Percentiles rank a stretch among this genome's conserved stretches.
phyloP scores from a whole-genome alignment of 2,329 filamentous ascomycete genomes.

The Fusarium solani-melongenae region DNA sequence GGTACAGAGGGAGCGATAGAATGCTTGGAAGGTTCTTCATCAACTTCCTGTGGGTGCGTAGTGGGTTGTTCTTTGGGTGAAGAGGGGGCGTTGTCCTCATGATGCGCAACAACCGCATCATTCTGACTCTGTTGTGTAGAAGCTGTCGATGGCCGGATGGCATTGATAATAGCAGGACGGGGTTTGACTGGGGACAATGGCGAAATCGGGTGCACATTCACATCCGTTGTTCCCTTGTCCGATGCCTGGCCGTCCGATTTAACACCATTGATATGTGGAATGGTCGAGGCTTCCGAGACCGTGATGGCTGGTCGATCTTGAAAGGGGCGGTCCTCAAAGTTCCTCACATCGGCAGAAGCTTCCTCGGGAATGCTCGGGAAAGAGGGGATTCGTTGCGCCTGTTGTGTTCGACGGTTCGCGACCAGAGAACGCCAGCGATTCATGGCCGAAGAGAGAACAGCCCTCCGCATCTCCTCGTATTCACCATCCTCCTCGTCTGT shows the following conservation, averaged over 20 bases:
- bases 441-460: conserved; percentile 37
- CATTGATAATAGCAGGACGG: conserved; percentile 10
- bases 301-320: conserved; percentile 11
- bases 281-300: neutral
- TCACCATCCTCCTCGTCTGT: conserved; percentile 26
- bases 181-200: conserved; percentile 24
- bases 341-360: conserved; percentile 18
- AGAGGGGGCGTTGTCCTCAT: conserved; percentile 1
- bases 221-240: conserved; percentile 10
- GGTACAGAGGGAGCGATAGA: neutral
- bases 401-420: conserved; percentile 19
- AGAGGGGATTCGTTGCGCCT: conserved; percentile 19
- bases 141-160: conserved; percentile 15
- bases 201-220: neutral
- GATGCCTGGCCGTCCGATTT: conserved; percentile 5
- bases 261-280: conserved; percentile 18
- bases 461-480: conserved; percentile 29
- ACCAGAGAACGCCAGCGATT: conserved; percentile 40
- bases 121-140: conserved; percentile 9
- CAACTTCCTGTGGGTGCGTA: neutral
- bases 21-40: conserved; percentile 7
- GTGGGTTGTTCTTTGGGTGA: neutral
- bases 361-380: conserved; percentile 28
- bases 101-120: neutral
- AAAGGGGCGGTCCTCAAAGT: conserved; percentile 22